Evolutionary conservation across 768 basidiomycete genomes (phyloP), one percentile per base, ranked within the genome.

Genomic region (Neoboletus magnificus): DNA sequence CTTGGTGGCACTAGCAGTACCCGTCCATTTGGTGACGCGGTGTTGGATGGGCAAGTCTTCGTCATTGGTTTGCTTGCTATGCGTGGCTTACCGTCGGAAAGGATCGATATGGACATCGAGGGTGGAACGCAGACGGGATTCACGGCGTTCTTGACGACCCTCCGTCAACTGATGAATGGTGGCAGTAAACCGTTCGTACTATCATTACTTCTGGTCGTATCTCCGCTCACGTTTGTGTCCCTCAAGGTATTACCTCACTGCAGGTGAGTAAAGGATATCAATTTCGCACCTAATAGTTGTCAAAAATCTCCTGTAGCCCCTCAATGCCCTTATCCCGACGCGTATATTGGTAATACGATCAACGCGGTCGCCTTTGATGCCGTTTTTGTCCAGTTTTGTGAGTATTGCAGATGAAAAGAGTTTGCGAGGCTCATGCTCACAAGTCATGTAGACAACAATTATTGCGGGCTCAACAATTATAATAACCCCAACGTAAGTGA

Each of bases 21-120:
- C 4, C 79, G 88, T 52, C 89, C 89, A 0, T 91, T 91, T 62
- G 89, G 89, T 36, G 66, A 54, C 53, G 89, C 86, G 9, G 77
- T 88, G 50, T 76, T 91, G 15, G 88, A 90, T 64, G 89, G 89
- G 87, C 87, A 41, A 42, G 66, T 16, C 18, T 60, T 32, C 18
- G 1, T 50, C 30, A 30, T 16, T 4, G 5, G 4, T 7, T 45
- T 13, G 0, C 30, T 7, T 42, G 25, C 2, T 20, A 25, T n/a
- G 46, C 12, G 12, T 39, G 9, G 30, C 48, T 58, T 12, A 64
- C 22, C 3, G 5, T 43, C 8, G 5, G n/a, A 48, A 43, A 71
- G 69, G 23, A 66, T 80, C 33, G 80, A 81, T 55, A 67, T 81
- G 54, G 80, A 81, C 53, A 77, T 81, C 49, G 80, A 81, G 58